Percentiles rank a stretch among this genome's conserved stretches.
Conservation (phyloP, 192 early-diverging fungal species). For the Coemansia sp. region DNA sequence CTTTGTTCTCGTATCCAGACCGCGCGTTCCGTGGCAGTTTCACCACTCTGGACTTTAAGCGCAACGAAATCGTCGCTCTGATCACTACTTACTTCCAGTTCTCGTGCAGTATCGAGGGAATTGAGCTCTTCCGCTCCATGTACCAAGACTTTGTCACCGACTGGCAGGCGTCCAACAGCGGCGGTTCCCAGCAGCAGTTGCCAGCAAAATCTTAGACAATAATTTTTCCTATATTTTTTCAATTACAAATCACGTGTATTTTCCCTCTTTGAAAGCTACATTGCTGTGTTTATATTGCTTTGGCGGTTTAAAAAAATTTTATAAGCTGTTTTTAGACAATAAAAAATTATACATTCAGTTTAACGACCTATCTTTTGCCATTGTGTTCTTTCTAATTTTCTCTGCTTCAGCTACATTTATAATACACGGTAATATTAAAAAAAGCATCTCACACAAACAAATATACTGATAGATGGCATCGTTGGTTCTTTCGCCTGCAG, state of each 20-base stretch:
- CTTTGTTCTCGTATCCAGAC: slow-evolving; percentile 91
- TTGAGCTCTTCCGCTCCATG: slow-evolving; percentile 79
- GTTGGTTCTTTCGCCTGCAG: slow-evolving; percentile 69
- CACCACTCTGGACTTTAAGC: slow-evolving; percentile 51
- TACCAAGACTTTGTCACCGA: slow-evolving; percentile 61
- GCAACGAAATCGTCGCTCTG: slow-evolving; percentile 83
- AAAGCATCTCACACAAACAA: not conserved
- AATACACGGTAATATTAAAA: not conserved
- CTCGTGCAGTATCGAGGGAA: slow-evolving; percentile 78
- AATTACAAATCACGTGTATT: slow-evolving; percentile 10
- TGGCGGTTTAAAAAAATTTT: not conserved
- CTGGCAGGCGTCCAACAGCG: slow-evolving; percentile 25
- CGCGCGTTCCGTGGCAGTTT: slow-evolving; percentile 52
- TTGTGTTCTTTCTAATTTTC: not conserved
- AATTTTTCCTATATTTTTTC: slow-evolving; percentile 4
- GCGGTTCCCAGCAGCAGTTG: not conserved
- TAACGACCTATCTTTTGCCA: not conserved
- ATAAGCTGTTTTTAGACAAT: not conserved
- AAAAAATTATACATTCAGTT: not conserved
- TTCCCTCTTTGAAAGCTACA: not conserved
- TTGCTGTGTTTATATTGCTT: not conserved
- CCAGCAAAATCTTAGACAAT: slow-evolving; percentile 2
- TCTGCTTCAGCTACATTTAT: not conserved
- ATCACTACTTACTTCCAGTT: slow-evolving; percentile 89
- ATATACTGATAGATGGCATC: slow-evolving; percentile 47